Conservation (phyloP, 345 rosid species). For the Populus deltoides region DNA sequence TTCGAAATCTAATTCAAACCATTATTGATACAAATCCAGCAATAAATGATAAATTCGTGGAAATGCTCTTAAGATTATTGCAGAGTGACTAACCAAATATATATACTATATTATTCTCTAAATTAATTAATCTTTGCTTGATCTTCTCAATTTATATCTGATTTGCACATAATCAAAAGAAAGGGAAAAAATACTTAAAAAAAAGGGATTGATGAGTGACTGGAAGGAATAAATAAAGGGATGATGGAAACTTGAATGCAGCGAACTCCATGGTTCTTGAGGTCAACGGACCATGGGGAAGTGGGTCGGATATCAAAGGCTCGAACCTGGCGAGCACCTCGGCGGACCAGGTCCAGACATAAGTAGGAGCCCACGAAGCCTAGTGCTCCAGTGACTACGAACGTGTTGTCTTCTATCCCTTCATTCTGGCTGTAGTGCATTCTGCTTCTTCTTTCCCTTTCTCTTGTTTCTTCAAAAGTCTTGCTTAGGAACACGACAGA, state of each 20-base stretch:
- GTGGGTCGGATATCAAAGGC: conserved; percentile 61
- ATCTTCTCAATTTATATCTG: no score
- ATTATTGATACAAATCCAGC: not conserved
- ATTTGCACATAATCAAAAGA: no score
- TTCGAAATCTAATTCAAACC: no score
- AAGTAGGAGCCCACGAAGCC: conserved; percentile 87
- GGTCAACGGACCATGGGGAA: conserved; percentile 67
- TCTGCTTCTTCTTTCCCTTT: not conserved
- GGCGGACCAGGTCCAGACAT: conserved; percentile 69
- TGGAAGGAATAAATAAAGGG: no score
- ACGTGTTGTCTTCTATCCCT: conserved; percentile 72
- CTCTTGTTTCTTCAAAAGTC: no score
- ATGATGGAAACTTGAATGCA: conserved; percentile 55
- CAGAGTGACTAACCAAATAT: no score
- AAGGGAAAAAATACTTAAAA: no score
- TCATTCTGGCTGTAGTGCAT: conserved; percentile 92
- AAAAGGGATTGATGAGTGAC: no score
- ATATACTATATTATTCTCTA: no score
- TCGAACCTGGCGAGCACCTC: conserved; percentile 83
- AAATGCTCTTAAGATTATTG: not conserved
- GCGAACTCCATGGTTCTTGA: conserved; percentile 51
- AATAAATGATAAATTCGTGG: not conserved
- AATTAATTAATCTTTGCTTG: no score
- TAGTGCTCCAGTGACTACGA: conserved; percentile 76
- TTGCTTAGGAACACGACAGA: not conserved